Evolutionary conservation across 441 rosid genomes (phyloP).

Genomic region (Euphorbia celastroides): DNA sequence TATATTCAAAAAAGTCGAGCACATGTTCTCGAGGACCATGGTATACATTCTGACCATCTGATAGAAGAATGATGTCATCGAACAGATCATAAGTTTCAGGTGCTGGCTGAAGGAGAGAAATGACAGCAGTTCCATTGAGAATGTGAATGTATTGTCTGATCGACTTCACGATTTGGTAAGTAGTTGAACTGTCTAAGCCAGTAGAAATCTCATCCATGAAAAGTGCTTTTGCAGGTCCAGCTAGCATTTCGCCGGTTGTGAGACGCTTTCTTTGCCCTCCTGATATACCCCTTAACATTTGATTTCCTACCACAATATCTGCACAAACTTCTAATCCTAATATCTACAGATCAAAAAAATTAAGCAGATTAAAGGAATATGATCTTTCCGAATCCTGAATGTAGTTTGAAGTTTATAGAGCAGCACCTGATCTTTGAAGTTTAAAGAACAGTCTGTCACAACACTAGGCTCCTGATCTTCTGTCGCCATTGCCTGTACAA

Average conservation of each 20-base stretch:
- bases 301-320: conserved; percentile 74
- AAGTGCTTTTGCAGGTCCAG: conserved; percentile 60
- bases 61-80: conserved; percentile 71
- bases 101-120: conserved; percentile 93
- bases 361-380: not conserved
- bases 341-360: conserved; percentile 31
- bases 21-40: conserved; percentile 75
- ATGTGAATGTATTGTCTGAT: conserved; percentile 56
- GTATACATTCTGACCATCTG: conserved; percentile 73
- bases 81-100: conserved; percentile 82
- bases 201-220: conserved; percentile 90
- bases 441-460: conserved; percentile 60
- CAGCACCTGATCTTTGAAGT: too few relatives aligned
- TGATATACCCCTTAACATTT: conserved; percentile 84
- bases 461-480: conserved; percentile 62
- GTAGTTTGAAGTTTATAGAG: not conserved
- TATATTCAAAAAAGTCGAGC: conserved; percentile 53
- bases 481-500: conserved; percentile 33
- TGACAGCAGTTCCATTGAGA: conserved; percentile 59
- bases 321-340: conserved; percentile 81
- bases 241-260: conserved; percentile 93
- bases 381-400: not conserved
- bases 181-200: conserved; percentile 77
- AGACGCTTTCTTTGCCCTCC: conserved; percentile 91
- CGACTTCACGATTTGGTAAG: conserved; percentile 63